Percentiles rank a stretch among this genome's conserved stretches.
phyloP scores from a whole-genome alignment of 192 early-diverging fungal genomes.

The Obelidium mucronatum region DNA sequence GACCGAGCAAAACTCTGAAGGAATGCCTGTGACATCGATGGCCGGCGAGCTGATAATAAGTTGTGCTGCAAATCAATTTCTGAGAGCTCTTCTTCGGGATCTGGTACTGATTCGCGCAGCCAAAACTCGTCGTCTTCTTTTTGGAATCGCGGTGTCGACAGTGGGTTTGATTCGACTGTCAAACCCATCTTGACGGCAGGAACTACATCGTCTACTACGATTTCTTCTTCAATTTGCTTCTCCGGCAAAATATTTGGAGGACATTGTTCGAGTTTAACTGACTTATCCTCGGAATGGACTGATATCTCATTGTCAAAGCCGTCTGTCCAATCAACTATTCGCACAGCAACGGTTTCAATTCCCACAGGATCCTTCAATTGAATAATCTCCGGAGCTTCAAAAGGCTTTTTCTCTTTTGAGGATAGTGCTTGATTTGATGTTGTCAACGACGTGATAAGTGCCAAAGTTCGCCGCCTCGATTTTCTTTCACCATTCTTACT shows the following conservation, averaged over 20 bases:
- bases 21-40: too few species aligned
- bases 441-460: background rate
- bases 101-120: conserved; percentile 2
- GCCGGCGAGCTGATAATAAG: too few species aligned
- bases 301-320: background rate
- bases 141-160: background rate
- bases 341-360: background rate
- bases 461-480: background rate
- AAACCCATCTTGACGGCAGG: too few species aligned
- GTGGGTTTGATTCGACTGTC: background rate
- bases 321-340: background rate
- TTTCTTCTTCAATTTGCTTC: too few species aligned
- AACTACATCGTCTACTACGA: too few species aligned
- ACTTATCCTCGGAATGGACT: background rate
- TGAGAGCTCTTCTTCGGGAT: conserved; percentile 6
- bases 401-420: background rate
- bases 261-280: background rate
- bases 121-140: conserved; percentile 11
- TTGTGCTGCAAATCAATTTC: background rate
- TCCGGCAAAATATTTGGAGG: background rate
- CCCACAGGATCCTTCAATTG: background rate
- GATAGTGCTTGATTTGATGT: background rate
- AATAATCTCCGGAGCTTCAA: background rate
- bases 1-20: too few species aligned
- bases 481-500: background rate